Evolutionary conservation across 169 alveolate species (phyloP), one percentile per base, ranked within the genome.

Genomic region (Cryptosporidium felis): DNA sequence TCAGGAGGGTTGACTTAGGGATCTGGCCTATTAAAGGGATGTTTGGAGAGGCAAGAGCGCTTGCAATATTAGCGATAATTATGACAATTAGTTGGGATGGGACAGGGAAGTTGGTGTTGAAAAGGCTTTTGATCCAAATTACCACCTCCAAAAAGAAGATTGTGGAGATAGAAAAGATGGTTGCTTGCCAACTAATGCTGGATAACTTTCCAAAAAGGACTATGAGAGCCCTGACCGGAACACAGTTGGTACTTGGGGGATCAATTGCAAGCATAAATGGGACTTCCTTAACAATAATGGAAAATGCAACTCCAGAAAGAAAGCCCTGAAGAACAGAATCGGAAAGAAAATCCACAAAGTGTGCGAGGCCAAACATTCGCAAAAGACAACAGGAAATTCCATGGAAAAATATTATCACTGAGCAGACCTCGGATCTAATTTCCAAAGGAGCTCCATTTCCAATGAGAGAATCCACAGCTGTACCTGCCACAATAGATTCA

Each of bases 201-300:
- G 61, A n/a, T 5, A 66, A 34, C 9, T 66, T 46, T 2, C 30
- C 59, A 9, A 66, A 1, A n/a, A 66, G n/a, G 1, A 66, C 8
- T 30, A 66, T 32, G n/a, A 66, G 32, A 9, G 82, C 61, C 14
- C 46, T 46, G 23, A 66, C 34, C 18, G 82, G 82, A 23, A 66
- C 62, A 44, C 62, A 46, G 59, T 66, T 66, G 9, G 62, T 66
- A 10, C 21, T 30, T 21, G 61, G 65, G 49, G 62, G 45, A 23
- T 66, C 62, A 10, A 66, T 30, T 28, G 82, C 82, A n/a, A 66
- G 62, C 82, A 66, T 66, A 46, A 66, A 66, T 18, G 82, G 82
- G 59, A 66, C 36, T 23, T 66, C 82, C 23, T 66, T 66, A 12
- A 66, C 51, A 28, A 66, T 66, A 28, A 66, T 49, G 12, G 82